Evolutionary conservation across 2,329 filamentous ascomycete species (phyloP).

Genomic region (Hirsutella minnesotensis): DNA sequence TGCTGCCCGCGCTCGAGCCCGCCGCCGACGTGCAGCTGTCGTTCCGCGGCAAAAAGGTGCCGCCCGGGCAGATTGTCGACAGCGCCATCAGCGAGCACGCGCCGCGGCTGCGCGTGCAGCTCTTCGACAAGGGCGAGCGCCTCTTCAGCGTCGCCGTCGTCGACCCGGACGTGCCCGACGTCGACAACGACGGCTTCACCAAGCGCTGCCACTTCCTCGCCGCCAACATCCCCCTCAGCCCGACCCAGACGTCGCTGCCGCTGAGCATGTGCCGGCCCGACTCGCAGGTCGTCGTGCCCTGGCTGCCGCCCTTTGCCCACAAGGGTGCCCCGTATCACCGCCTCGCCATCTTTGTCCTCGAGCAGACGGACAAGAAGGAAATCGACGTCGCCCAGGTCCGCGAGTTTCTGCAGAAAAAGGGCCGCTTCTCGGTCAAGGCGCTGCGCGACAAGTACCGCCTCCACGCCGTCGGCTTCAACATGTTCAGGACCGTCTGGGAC

Average conservation of each 20-base stretch:
- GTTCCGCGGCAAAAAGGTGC: slow-evolving; percentile 59
- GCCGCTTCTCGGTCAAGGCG: slow-evolving; percentile 62
- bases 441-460: slow-evolving; percentile 61
- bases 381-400: slow-evolving; percentile 48
- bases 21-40: slow-evolving; percentile 69
- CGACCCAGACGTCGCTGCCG: slow-evolving; percentile 47
- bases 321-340: slow-evolving; percentile 90
- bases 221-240: slow-evolving; percentile 43
- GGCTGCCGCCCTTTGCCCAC: slow-evolving; percentile 77
- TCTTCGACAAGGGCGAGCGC: slow-evolving; percentile 71
- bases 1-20: slow-evolving; percentile 70
- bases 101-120: slow-evolving; percentile 70
- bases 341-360: slow-evolving; percentile 68
- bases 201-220: slow-evolving; percentile 84
- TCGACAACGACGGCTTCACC: slow-evolving; percentile 62
- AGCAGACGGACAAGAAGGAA: slow-evolving; percentile 53
- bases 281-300: slow-evolving; percentile 61
- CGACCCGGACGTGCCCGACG: slow-evolving; percentile 80
- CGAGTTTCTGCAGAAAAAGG: slow-evolving; percentile 31
- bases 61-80: slow-evolving; percentile 69
- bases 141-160: slow-evolving; percentile 77
- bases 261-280: slow-evolving; percentile 48
- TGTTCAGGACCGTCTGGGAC: slow-evolving; percentile 89
- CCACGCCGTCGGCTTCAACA: slow-evolving; percentile 64
- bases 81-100: slow-evolving; percentile 60